Percentiles rank a stretch among this genome's conserved stretches.
phyloP scores from a whole-genome alignment of 257 asterid genomes.

The Solanum ahanhuiri region DNA sequence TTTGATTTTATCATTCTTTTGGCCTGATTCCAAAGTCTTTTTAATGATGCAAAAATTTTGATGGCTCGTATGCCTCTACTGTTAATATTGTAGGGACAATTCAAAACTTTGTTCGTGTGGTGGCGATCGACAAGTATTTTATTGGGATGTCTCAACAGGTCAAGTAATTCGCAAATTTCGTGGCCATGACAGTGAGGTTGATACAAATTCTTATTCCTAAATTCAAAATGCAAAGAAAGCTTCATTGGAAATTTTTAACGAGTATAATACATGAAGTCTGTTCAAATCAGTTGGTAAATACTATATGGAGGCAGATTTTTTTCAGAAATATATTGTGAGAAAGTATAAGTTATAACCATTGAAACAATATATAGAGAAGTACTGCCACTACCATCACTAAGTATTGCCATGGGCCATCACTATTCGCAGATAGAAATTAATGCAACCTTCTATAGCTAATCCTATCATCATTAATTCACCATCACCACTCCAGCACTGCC shows the following conservation, averaged over 20 bases:
- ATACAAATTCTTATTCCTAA: not conserved
- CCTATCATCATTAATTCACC: not conserved
- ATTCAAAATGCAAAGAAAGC: not conserved
- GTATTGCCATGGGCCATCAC: not conserved
- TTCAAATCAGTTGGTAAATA: not conserved
- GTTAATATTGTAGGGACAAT: slow-evolving; percentile 48
- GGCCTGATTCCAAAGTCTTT: not conserved
- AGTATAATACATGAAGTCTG: not conserved
- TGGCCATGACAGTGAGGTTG: slow-evolving; percentile 97
- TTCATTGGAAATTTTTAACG: not conserved
- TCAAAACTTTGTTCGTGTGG: slow-evolving; percentile 86
- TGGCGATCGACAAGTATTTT: slow-evolving; percentile 91
- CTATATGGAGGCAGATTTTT: not conserved
- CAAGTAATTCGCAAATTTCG: slow-evolving; percentile 88
- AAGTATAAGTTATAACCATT: not conserved
- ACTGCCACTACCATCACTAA: not conserved
- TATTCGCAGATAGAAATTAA: not conserved
- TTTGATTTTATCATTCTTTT: not conserved
- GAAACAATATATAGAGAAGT: not conserved
- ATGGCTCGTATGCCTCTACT: not conserved
- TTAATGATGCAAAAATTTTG: not conserved
- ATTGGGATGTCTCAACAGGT: slow-evolving; percentile 94
- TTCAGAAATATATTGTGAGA: not conserved
- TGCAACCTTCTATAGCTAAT: not conserved
- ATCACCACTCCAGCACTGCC: not conserved